Base-by-base conservation (phyloP, 1,284 basidiomycete species). In the Vanrija sp. region DNA sequence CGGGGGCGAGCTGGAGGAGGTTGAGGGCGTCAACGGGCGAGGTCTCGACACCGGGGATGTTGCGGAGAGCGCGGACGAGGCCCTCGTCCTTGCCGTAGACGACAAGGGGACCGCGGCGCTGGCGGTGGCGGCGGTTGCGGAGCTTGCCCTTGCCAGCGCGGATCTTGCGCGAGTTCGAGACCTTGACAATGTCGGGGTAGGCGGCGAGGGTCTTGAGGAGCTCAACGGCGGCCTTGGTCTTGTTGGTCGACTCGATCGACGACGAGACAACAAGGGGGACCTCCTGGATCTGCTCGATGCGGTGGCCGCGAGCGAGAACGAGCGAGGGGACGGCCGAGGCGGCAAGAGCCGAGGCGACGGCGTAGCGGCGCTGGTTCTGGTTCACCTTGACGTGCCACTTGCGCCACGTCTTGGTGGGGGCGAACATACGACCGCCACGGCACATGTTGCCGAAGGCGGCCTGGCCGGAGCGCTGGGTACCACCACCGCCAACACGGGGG, bases 391-490 rank as follows among this genome's bases (percentile, higher is more conserved):
- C 89, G 82, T 98, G 95, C 96, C 96, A 99, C 78, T 88, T 95
- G 80, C 96, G 88, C 95, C 95, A 98, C 75, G 87, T 91, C 84
- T 96, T 98, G 81, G 95, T 98, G 41, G 96, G 95, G 43, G 95
- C 94, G 80, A 98, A 98, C 95, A 99, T 98, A 77, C 95, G 93
- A 84, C 95, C 96, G 75, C 95, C 94, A 79, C 93, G 89, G 83
- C 92, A 96, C 93, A 97, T 96, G 87, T 97, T 96, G 77, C 95
- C 96, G 81, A 98, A 98, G 41, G 95, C 94, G 76, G 91, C 96
- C 84, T 96, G 93, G 61, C 95, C 95, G 60, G 95, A 95, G 70
- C 96, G 90, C 83, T 95, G 91, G 66, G 96, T 98, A 81, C 95
- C 96, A 78, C 91, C 89, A 78, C 96, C 95, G 76, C 92, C 92